A percentile compares a stretch with the other conserved stretches of the same genome.
phyloP scores from a whole-genome alignment of 306 rosid genomes.

The Gleditsia sinensis region DNA sequence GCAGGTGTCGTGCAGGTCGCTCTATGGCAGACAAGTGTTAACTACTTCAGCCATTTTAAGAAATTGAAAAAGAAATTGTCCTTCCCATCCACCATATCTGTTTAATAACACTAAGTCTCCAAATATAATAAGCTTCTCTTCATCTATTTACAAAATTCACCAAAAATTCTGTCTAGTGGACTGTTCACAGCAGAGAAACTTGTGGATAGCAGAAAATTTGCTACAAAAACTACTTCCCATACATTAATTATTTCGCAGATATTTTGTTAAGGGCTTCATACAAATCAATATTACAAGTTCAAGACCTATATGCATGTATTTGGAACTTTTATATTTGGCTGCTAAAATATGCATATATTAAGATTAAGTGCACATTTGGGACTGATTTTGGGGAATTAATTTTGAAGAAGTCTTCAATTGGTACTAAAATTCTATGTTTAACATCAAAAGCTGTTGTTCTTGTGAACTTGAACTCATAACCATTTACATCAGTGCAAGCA shows the following conservation, averaged over 20 bases:
- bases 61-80: background rate
- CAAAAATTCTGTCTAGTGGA: constrained; percentile 20
- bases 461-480: constrained; percentile 10
- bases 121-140: background rate
- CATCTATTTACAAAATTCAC: background rate
- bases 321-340: background rate
- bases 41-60: background rate
- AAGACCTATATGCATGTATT: background rate
- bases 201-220: background rate
- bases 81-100: background rate
- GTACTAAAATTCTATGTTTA: constrained; percentile 1
- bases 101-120: background rate
- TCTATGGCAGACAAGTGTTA: background rate
- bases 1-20: constrained; percentile 4
- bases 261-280: background rate
- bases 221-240: background rate
- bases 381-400: no score
- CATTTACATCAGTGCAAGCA: background rate
- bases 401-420: background rate
- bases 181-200: constrained; percentile 11
- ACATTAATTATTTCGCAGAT: background rate
- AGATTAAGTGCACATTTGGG: background rate
- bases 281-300: background rate
- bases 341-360: background rate
- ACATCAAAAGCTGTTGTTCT: background rate